These are phyloP conservation scores for Whalleya microplaca DNA, from an alignment of 2,329 filamentous ascomycete genomes.

Conservation along the genomic window DNA sequence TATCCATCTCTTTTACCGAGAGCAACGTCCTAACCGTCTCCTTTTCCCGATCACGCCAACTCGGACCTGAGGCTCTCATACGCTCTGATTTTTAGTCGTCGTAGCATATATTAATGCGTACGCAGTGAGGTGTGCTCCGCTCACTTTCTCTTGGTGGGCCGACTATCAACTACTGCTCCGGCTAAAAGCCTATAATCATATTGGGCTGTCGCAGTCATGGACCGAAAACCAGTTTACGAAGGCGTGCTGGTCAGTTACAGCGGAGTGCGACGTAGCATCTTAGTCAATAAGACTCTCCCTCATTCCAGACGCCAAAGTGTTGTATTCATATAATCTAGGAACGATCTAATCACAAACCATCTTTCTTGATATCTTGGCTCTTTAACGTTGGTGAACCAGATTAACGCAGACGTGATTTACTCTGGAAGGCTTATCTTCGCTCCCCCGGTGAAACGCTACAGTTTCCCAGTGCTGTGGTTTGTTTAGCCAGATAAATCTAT, in stretches of 20 bases:
- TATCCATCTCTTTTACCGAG: constrained; percentile 32
- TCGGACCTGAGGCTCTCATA: constrained; percentile 12
- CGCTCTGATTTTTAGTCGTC: constrained; percentile 1
- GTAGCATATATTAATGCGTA: constrained; percentile 10
- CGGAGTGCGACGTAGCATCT: constrained; percentile 8
- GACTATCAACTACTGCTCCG: neutral
- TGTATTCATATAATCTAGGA: constrained; percentile 15
- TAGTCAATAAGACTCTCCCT: constrained; percentile 20
- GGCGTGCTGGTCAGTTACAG: constrained; percentile 2
- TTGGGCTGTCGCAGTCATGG: neutral
- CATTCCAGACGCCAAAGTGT: constrained; percentile 17
- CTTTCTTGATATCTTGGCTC: constrained; percentile 1
- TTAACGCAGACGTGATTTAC: neutral
- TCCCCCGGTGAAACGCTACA: constrained; percentile 13
- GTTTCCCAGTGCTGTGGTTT: constrained; percentile 2
- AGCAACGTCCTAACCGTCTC: constrained; percentile 12
- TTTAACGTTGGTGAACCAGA: constrained; percentile 9
- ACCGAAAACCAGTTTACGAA: constrained; percentile 13
- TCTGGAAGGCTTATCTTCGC: neutral
- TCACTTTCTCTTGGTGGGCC: neutral
- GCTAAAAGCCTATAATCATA: neutral
- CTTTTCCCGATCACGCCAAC: constrained; percentile 27
- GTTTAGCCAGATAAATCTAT: constrained; percentile 6
- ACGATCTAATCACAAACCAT: constrained; percentile 8
- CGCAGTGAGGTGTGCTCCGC: neutral